Conservation (phyloP, 371 early-diverging fungal genomes). For the Entomophthora muscae region DNA sequence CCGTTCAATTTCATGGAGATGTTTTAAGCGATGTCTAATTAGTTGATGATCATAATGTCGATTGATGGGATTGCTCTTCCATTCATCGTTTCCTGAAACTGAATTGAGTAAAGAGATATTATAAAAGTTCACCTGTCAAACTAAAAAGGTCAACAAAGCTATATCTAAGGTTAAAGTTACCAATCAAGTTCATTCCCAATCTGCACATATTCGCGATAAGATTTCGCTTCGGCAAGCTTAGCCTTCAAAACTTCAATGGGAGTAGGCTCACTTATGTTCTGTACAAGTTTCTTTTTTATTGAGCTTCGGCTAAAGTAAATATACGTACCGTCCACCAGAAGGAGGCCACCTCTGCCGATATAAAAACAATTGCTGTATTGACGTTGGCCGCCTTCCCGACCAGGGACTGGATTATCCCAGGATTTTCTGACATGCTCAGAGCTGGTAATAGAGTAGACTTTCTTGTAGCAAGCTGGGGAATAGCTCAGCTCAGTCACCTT, state of each 20-base stretch:
- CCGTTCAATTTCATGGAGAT: slow-evolving; percentile 26
- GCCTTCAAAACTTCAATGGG: background rate
- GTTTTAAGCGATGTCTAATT: slow-evolving; percentile 30
- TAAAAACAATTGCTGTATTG: background rate
- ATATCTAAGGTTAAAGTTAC: background rate
- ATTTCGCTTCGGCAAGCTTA: background rate
- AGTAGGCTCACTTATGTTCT: background rate
- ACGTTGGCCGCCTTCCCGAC: background rate
- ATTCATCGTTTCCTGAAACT: slow-evolving; percentile 27
- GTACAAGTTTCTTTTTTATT: background rate
- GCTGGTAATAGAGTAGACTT: too few relatives aligned
- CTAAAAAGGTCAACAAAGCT: too few relatives aligned
- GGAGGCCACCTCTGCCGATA: background rate
- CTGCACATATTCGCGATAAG: background rate
- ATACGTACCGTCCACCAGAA: background rate
- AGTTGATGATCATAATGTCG: slow-evolving; percentile 47
- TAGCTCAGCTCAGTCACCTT: too few relatives aligned
- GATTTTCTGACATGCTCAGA: too few relatives aligned
- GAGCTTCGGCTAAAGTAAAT: too few relatives aligned
- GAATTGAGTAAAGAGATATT: background rate
- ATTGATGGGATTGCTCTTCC: slow-evolving; percentile 29
- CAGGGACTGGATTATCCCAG: background rate
- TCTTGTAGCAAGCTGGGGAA: too few relatives aligned
- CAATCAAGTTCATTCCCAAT: slow-evolving; percentile 1
- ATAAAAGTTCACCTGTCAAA: background rate